Evolutionary conservation across 176 grass and related monocot species (phyloP), one percentile per base, ranked within the genome.

Genomic region (Poa annua): DNA sequence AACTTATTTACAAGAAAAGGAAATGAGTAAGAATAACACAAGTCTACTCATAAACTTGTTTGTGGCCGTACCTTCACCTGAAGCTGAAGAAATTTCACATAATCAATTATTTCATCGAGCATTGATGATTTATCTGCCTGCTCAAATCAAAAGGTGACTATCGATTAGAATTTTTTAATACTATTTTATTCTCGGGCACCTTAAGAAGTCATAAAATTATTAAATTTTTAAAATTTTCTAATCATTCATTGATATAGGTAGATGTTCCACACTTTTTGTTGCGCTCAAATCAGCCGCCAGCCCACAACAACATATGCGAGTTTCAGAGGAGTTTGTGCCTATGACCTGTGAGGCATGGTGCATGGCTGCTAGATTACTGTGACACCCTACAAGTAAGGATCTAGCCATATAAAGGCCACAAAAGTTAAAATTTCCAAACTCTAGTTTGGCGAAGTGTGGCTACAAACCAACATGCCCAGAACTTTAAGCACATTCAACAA

Each of bases 1-100:
- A 2, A 51, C 10, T 74, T 74, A 16, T 74, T 74, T 51, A 8
- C 51, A 16, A 74, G 15, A 4, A 51, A 52, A 74, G 24, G 24
- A 74, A 74, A 73, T 80, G 10, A 15, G 20, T 6, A 75, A 57
- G 21, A 81, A 54, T 33, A 44, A 47, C 66, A 47, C 66, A 81
- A 16, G 14, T 44, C 67, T 22, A 22, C 19, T 35, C 42, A 71
- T 67, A 71, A 48, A 54, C 17, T 21, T 86, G 73, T 83, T 42
- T 20, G 26, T 47, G 49, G 3, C 7, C 60, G 17, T 88, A 94
- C 94, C 89, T 97, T 97, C 67, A 97, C 94, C 87, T 97, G 94
- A 77, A 94, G 94, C 71, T 97, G 94, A 74, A 97, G 92, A 83
- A 97, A 97, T 80, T 94, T 97, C 66, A 97, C 89, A 85, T 97